Evolutionary conservation across 148 eudicot species (phyloP).

Genomic region (Pouteria glomerata): DNA sequence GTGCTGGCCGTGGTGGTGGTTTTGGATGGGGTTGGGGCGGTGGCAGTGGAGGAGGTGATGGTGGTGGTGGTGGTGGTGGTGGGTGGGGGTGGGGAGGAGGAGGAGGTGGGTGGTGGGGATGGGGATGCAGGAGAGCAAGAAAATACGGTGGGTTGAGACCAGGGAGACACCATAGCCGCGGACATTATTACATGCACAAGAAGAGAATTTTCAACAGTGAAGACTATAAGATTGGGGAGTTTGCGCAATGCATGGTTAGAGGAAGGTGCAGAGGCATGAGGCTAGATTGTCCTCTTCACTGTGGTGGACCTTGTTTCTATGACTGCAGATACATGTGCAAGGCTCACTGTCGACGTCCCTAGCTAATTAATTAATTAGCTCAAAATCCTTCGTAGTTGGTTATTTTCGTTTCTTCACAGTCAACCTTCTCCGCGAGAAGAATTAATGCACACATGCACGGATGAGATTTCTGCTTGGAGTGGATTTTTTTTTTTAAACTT

Average conservation of each 20-base stretch:
- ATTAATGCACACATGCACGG: too few relatives aligned
- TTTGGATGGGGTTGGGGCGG: too few relatives aligned
- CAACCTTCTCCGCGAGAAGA: too few relatives aligned
- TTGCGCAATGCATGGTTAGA: slow-evolving; percentile 54
- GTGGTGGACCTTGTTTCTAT: slow-evolving; percentile 67
- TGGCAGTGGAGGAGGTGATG: too few relatives aligned
- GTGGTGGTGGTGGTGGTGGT: too few relatives aligned
- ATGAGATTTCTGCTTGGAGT: too few relatives aligned
- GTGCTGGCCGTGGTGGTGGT: too few relatives aligned
- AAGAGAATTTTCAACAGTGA: slow-evolving; percentile 16
- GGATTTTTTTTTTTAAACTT: too few relatives aligned
- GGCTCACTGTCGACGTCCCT: slow-evolving; percentile 42
- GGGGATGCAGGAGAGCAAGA: slow-evolving; percentile 20
- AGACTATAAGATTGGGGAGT: slow-evolving; percentile 52
- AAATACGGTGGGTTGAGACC: not conserved
- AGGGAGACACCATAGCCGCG: not conserved
- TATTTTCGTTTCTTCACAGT: too few relatives aligned
- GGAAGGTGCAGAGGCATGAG: slow-evolving; percentile 64
- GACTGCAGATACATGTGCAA: slow-evolving; percentile 71
- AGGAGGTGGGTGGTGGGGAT: slow-evolving; percentile 27
- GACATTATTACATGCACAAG: not conserved
- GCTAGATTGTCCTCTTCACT: slow-evolving; percentile 77
- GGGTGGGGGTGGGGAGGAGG: slow-evolving; percentile 27
- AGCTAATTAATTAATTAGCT: too few relatives aligned
- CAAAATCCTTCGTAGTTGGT: too few relatives aligned